Percentiles rank a stretch among this genome's conserved stretches.
These are phyloP conservation scores for Pythium pyrilobum DNA, from an alignment of 352 stramenopile species.

Conservation along the genomic window DNA sequence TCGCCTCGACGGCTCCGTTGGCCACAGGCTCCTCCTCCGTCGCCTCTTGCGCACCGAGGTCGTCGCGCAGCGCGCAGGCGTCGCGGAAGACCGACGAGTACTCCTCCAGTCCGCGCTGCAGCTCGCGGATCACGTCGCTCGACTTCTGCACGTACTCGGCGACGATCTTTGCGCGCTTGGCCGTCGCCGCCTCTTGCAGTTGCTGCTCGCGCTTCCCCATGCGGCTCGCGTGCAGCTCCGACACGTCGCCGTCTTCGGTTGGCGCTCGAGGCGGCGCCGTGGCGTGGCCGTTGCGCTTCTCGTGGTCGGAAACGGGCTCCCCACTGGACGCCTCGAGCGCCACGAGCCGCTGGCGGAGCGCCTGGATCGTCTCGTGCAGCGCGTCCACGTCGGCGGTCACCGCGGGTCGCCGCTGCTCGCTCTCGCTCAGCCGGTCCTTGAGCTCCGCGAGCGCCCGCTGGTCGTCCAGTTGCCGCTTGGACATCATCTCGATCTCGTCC, in stretches of 20 bases:
- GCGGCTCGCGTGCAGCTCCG: constrained; percentile 8
- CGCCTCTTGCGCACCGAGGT: neutral
- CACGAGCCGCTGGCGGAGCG: constrained; percentile 1
- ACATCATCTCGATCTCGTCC: constrained; percentile 5
- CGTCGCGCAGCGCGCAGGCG: constrained; percentile 53
- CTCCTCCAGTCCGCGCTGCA: constrained; percentile 50
- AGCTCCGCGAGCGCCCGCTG: constrained; percentile 2
- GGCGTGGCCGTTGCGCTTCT: neutral
- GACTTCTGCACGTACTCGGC: constrained; percentile 35
- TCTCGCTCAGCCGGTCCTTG: neutral
- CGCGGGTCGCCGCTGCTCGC: neutral
- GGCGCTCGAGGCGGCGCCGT: neutral
- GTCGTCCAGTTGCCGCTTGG: constrained; percentile 9
- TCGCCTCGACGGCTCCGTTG: neutral
- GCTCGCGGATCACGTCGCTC: constrained; percentile 29
- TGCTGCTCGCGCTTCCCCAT: constrained; percentile 35
- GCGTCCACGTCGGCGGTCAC: neutral
- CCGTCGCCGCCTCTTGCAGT: constrained; percentile 19
- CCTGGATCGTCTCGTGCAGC: neutral
- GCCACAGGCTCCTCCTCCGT: neutral
- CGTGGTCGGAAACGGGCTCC: constrained; percentile 14
- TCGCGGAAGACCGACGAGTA: constrained; percentile 57
- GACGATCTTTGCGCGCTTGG: constrained; percentile 16
- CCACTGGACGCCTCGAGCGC: constrained; percentile 16
- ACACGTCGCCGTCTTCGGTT: constrained; percentile 1